phyloP scores from a whole-genome alignment of 169 alveolate genomes.

The Cytauxzoon felis region DNA sequence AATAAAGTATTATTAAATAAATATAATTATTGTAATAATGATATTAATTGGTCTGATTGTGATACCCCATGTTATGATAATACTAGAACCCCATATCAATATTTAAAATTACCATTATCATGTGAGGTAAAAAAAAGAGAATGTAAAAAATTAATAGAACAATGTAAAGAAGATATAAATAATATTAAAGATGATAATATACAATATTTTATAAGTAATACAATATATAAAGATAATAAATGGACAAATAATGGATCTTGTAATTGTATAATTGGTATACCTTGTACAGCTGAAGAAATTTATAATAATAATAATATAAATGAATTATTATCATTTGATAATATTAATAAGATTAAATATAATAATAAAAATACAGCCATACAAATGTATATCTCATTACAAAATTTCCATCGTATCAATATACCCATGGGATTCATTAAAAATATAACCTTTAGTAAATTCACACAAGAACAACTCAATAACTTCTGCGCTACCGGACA shows the following conservation, averaged over 20 bases:
- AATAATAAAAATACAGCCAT: conserved; percentile 1
- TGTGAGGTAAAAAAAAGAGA: conserved; percentile 1
- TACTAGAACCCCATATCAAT: not conserved
- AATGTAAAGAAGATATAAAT: not conserved
- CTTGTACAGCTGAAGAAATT: conserved; percentile 41
- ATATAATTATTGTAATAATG: conserved; percentile 11
- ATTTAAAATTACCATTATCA: conserved; percentile 3
- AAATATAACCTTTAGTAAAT: conserved; percentile 29
- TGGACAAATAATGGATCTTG: conserved; percentile 54
- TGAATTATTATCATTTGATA: conserved; percentile 14
- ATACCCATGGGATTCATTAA: conserved; percentile 19
- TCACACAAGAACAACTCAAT: conserved; percentile 14
- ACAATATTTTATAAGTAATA: not conserved
- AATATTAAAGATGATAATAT: not conserved
- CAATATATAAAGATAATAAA: not conserved
- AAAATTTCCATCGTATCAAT: conserved; percentile 25
- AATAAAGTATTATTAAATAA: not conserved
- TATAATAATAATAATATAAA: not conserved
- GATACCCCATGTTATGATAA: conserved; percentile 18
- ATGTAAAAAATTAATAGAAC: not conserved
- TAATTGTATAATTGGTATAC: conserved; percentile 28
- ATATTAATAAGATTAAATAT: not conserved
- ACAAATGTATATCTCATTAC: conserved; percentile 20
- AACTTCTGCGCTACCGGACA: conserved; percentile 52
- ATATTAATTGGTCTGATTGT: conserved; percentile 41